These are phyloP conservation scores for Trichodelitschia bisporula DNA, from an alignment of 495 filamentous ascomycete species.

Conservation along the genomic window DNA sequence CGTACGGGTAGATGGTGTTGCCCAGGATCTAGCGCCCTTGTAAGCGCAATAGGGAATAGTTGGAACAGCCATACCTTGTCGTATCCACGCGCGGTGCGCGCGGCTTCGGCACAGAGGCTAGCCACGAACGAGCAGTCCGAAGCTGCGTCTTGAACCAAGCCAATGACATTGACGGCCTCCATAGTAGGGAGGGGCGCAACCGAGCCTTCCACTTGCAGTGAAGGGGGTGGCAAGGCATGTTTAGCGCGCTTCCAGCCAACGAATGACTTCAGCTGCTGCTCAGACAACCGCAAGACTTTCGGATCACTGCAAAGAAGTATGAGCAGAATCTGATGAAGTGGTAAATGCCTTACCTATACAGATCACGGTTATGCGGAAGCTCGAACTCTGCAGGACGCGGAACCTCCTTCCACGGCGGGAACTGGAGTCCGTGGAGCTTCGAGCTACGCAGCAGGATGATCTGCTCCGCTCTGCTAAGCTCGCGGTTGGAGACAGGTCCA, in stretches of 20 bases:
- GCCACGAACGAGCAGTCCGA: constrained; percentile 95
- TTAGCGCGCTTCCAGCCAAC: constrained; percentile 56
- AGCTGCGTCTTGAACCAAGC: constrained; percentile 80
- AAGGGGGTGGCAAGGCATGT: constrained; percentile 24
- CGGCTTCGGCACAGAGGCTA: constrained; percentile 63
- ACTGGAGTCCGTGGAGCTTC: constrained; percentile 52
- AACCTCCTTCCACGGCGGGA: constrained; percentile 51
- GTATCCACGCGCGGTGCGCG: constrained; percentile 35
- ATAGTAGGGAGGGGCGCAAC: constrained; percentile 22
- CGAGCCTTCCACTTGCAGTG: not conserved
- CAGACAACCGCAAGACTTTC: constrained; percentile 41
- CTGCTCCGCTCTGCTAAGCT: constrained; percentile 45
- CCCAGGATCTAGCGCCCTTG: constrained; percentile 31
- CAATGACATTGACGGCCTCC: no score
- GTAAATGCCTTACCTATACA: constrained; percentile 24
- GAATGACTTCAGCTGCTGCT: constrained; percentile 43
- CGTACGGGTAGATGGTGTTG: constrained; percentile 47
- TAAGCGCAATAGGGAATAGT: not conserved
- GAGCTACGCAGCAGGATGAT: constrained; percentile 55
- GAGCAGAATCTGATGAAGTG: not conserved
- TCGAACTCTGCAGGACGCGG: constrained; percentile 31
- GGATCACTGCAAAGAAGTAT: constrained; percentile 30
- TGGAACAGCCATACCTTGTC: constrained; percentile 21
- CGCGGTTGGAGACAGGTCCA: constrained; percentile 34
- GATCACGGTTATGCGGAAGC: constrained; percentile 12